Conservation (phyloP, 169 alveolate genomes). For the Perkinsus marinus region DNA sequence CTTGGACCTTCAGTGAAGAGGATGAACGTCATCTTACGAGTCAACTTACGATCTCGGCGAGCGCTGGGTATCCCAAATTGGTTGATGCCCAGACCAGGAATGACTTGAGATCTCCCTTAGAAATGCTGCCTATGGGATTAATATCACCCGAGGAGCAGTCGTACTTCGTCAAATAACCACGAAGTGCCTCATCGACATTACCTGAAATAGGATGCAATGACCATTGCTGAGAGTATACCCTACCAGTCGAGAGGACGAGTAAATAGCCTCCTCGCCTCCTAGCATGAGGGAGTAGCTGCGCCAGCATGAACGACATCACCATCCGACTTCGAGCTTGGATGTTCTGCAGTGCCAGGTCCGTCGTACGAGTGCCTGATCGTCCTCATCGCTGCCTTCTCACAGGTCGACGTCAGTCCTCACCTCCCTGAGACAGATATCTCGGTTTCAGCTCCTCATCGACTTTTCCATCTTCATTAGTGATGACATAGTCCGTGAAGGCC, state of each 20-base stretch:
- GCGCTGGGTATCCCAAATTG: neutral
- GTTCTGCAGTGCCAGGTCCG: conserved; percentile 38
- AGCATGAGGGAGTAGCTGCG: conserved; percentile 41
- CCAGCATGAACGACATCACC: conserved; percentile 47
- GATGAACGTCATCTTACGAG: neutral
- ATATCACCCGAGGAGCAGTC: conserved; percentile 78
- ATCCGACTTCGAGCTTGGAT: conserved; percentile 48
- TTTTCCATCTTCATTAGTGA: neutral
- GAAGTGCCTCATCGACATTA: conserved; percentile 52
- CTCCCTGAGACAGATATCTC: neutral
- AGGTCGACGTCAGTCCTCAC: neutral
- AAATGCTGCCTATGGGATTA: conserved; percentile 70
- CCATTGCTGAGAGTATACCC: neutral
- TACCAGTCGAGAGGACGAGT: neutral
- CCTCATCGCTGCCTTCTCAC: too few relatives aligned
- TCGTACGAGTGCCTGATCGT: neutral
- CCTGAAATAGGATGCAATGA: conserved; percentile 29
- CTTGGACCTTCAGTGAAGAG: conserved; percentile 13
- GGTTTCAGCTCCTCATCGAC: neutral
- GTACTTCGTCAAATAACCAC: conserved; percentile 72
- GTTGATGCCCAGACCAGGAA: neutral
- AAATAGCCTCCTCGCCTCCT: neutral
- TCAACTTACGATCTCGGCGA: neutral
- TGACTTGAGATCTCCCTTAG: conserved; percentile 27
- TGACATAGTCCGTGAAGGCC: neutral